Conservation (phyloP, 2,329 filamentous ascomycete genomes). For the Bipolaris oryzae region DNA sequence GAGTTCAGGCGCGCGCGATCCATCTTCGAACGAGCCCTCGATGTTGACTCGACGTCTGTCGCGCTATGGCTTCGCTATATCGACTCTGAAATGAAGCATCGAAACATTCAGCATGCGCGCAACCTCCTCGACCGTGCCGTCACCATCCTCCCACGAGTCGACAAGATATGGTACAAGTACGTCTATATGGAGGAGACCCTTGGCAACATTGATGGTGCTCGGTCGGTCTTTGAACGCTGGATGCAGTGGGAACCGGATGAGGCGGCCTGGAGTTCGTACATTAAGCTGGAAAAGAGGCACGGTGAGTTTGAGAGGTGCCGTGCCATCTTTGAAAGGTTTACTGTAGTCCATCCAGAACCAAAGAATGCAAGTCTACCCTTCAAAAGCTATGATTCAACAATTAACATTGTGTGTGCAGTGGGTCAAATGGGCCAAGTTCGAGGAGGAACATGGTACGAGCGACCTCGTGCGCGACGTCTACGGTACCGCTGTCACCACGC, state of each 20-base stretch:
- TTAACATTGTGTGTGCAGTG: slow-evolving; percentile 2
- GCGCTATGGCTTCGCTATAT: slow-evolving; percentile 91
- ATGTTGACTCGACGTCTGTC: slow-evolving; percentile 86
- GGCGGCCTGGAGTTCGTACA: slow-evolving; percentile 92
- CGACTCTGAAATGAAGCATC: slow-evolving; percentile 87
- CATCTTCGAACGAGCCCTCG: slow-evolving; percentile 92
- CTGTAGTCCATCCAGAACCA: slow-evolving; percentile 89
- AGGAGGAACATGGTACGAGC: slow-evolving; percentile 92
- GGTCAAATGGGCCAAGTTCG: slow-evolving; percentile 98
- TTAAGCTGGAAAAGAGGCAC: slow-evolving; percentile 96
- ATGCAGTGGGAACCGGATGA: slow-evolving; percentile 98
- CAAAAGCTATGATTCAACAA: not conserved
- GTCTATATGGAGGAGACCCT: slow-evolving; percentile 99
- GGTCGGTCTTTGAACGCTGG: slow-evolving; percentile 96
- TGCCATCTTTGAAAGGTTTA: slow-evolving; percentile 87
- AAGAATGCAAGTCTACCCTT: slow-evolving; percentile 62
- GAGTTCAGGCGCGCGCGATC: slow-evolving; percentile 90
- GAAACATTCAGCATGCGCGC: slow-evolving; percentile 85
- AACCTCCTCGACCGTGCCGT: slow-evolving; percentile 96
- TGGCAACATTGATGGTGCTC: slow-evolving; percentile 87
- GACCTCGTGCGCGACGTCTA: slow-evolving; percentile 93
- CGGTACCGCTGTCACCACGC: slow-evolving; percentile 81
- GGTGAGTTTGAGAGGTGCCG: slow-evolving; percentile 89
- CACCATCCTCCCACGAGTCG: slow-evolving; percentile 84
- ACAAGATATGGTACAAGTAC: slow-evolving; percentile 99